Evolutionary conservation across 2,329 filamentous ascomycete genomes (phyloP).

Genomic region (Cladosporium sp.): DNA sequence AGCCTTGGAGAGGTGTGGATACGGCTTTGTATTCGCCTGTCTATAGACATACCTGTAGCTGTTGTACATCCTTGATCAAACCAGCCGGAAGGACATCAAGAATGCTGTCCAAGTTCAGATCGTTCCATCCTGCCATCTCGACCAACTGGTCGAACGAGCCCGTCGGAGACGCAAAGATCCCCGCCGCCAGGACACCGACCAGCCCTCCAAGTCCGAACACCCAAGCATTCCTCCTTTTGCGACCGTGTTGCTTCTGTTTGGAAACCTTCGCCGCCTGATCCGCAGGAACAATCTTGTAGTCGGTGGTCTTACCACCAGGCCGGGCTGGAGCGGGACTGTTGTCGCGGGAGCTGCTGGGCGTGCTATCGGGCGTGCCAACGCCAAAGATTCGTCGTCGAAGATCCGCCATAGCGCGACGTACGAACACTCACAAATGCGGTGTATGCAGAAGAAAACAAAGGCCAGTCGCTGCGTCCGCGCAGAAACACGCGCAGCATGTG

Average conservation of each 20-base stretch:
- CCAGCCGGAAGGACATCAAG: conserved; percentile 86
- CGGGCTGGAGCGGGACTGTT: conserved; percentile 39
- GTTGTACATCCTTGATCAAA: conserved; percentile 80
- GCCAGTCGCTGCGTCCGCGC: background rate
- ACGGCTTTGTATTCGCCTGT: background rate
- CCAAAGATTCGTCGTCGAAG: conserved; percentile 39
- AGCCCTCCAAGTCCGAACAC: conserved; percentile 86
- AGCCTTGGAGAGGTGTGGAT: conserved; percentile 23
- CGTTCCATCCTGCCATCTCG: conserved; percentile 59
- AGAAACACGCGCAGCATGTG: conserved; percentile 8
- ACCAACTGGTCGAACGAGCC: conserved; percentile 65
- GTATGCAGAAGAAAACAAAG: background rate
- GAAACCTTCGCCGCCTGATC: conserved; percentile 49
- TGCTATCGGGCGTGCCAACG: conserved; percentile 27
- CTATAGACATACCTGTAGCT: conserved; percentile 68
- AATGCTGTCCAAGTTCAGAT: conserved; percentile 78
- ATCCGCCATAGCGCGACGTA: conserved; percentile 29
- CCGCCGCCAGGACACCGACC: conserved; percentile 85
- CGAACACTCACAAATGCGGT: background rate
- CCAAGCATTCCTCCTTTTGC: conserved; percentile 73
- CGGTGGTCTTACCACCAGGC: conserved; percentile 34
- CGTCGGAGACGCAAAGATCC: conserved; percentile 85
- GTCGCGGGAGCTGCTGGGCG: conserved; percentile 42
- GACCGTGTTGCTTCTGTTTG: conserved; percentile 31
- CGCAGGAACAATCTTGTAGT: conserved; percentile 54